Evolutionary conservation across 352 stramenopile genomes (phyloP), one percentile per base, ranked within the genome.

Genomic region (Phytophthora hybrid): DNA sequence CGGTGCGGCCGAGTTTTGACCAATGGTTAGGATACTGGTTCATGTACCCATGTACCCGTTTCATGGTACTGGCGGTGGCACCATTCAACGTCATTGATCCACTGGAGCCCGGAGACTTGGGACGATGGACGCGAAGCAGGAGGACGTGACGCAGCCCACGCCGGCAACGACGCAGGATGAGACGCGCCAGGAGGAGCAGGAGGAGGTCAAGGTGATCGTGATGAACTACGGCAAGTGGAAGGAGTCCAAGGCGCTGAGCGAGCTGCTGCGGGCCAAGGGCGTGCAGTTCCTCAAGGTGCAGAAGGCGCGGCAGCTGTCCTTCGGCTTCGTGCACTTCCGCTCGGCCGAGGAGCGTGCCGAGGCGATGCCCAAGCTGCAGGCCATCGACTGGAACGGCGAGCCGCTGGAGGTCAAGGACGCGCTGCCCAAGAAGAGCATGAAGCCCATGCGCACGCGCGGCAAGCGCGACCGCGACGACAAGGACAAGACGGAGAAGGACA

Each of bases 141-240:
- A 26, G 23, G 23, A 26, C 23, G 23, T 26, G 23, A 26, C 23
- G 23, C 23, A 26, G 23, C 23, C 23, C 23, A 26, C 23, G 23
- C 23, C 23, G 23, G 34, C 34, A 13, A 41, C 34, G 34, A 41
- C 14, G 34, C 34, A 41, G 34, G 34, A 10, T 13, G 34, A 41
- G 34, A 4, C 34, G 34, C 34, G 23, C 23, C 23, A 41, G 34
- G 34, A 66, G 56, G 55, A 78, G 46, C 37, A 89, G 26, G 84
- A 91, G 32, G 85, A 94, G 34, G 72, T 85, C 56, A 96, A 96
- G 76, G 69, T 91, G 55, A 93, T 96, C 75, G 82, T 96, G 67
- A 86, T 96, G 74, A 96, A 96, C 77, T 96, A 94, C 61, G 90
- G 88, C 79, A 93, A 94, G 79, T 96, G 88, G 88, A 93, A 92